These are phyloP conservation scores for Mycena maculata DNA, from an alignment of 768 basidiomycete genomes.

Conservation along the genomic window DNA sequence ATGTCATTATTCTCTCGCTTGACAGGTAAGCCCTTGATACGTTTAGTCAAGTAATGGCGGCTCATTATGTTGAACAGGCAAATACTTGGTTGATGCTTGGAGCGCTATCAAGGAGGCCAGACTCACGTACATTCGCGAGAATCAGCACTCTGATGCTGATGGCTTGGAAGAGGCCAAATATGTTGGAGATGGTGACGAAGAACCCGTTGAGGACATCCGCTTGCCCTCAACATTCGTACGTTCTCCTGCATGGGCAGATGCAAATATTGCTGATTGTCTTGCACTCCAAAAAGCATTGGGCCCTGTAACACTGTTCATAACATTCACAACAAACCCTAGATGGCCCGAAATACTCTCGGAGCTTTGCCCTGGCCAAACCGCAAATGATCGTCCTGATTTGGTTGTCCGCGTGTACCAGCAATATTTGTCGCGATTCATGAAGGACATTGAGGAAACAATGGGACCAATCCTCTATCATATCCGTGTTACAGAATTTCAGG, in stretches of 20 bases:
- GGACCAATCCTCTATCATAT: not conserved
- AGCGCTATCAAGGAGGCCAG: conserved; percentile 9
- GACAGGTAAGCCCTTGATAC: not conserved
- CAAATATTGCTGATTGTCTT: conserved; percentile 10
- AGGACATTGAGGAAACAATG: not conserved
- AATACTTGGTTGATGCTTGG: conserved; percentile 20
- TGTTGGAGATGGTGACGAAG: conserved; percentile 2
- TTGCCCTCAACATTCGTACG: conserved; percentile 6
- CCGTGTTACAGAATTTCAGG: not conserved
- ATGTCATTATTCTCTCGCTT: conserved; percentile 6
- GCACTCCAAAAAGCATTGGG: not conserved
- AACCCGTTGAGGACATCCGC: not conserved
- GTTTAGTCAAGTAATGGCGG: too few species aligned
- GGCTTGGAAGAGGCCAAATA: conserved; percentile 1
- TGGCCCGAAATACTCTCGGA: conserved; percentile 10
- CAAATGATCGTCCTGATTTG: conserved; percentile 19
- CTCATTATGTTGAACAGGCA: not conserved
- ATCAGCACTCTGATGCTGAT: not conserved
- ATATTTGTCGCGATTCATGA: not conserved
- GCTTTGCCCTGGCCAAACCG: conserved; percentile 13
- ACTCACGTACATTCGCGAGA: conserved; percentile 4
- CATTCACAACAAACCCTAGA: conserved; percentile 15
- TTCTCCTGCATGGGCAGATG: conserved; percentile 7
- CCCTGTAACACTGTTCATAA: conserved; percentile 14
- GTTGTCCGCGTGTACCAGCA: conserved; percentile 12